Evolutionary conservation across 164 flowering plant species (phyloP), one percentile per base, ranked within the genome.

Genomic region (Nymphaea colorata): DNA sequence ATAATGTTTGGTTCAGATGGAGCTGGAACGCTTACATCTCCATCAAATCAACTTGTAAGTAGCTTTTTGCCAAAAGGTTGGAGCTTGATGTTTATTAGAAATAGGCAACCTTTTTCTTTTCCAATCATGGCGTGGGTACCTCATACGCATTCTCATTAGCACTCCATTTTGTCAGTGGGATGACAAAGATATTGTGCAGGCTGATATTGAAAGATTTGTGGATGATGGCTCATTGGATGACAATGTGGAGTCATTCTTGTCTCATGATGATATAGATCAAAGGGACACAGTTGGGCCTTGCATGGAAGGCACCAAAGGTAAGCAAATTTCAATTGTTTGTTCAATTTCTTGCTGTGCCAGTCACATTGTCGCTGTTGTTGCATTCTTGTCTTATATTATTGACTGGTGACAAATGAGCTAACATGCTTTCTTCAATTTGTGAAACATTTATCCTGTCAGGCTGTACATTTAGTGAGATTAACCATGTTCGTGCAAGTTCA

Each of bases 211-310:
- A 66, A 92, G 88, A 18, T 85, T 89, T 78, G 94, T 84, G 73
- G 97, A 87, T 72, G 96, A 91, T 81, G 91, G 90, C 57, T 80
- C 97, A 57, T 85, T 93, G 71, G 98, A 90, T 69, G 98, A 94
- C 65, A 91, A 94, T 73, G 96, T 91, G 2, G 99, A 94, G 76
- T 94, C 97, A 66, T 94, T 91, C 79, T 82, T 94, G 71, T 86
- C 98, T 57, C 96, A 79, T 71, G 99, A 94, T 71, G 99, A 88
- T 75, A 74, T 82, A 53, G 97, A 94, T 70, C 88, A 88, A 43
- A 82, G 97, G 75, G 97, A 91, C 74, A 44, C 85, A 36, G 86
- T 84, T 72, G 90, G 91, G 66, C 93, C 87, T 43, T 73, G 89
- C 71, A 87, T 86, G 91, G 94, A 89, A 85, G 84, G 83, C 47